phyloP scores from a whole-genome alignment of 805 yeast species.

The Saturnispora sanitii region DNA sequence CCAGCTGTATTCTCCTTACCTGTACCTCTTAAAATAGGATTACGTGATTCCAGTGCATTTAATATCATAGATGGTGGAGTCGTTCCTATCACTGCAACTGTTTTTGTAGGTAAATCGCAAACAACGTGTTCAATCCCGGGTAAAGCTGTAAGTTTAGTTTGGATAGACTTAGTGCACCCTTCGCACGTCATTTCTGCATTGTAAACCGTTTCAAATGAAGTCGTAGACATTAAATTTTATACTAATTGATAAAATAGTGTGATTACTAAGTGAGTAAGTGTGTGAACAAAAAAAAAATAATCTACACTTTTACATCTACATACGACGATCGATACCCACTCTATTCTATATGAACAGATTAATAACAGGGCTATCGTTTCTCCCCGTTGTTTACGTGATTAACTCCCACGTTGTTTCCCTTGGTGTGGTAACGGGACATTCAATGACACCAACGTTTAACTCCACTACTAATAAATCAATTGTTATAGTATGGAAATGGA shows the following conservation, averaged over 20 bases:
- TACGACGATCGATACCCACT: not conserved
- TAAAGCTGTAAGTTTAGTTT: constrained; percentile 40
- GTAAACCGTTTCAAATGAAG: constrained; percentile 45
- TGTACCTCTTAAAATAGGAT: constrained; percentile 87
- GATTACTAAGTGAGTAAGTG: not conserved
- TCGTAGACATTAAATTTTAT: constrained; percentile 1
- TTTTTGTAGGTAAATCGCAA: constrained; percentile 48
- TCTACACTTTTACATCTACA: not conserved
- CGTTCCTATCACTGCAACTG: constrained; percentile 59
- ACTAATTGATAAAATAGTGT: not conserved
- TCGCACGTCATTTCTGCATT: constrained; percentile 81
- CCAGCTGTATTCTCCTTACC: constrained; percentile 85
- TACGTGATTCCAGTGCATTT: constrained; percentile 62
- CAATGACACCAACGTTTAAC: constrained; percentile 86
- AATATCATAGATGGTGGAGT: constrained; percentile 72
- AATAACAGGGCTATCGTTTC: constrained; percentile 49
- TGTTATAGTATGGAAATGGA: constrained; percentile 62
- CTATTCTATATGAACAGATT: constrained; percentile 17
- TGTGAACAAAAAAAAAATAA: no score
- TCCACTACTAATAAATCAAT: constrained; percentile 38
- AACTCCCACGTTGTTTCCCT: constrained; percentile 65
- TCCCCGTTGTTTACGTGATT: constrained; percentile 65
- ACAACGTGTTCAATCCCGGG: constrained; percentile 42
- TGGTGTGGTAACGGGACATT: constrained; percentile 65
- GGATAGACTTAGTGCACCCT: constrained; percentile 55